Evolutionary conservation across 345 rosid species (phyloP).

Genomic region (Heritiera littoralis): DNA sequence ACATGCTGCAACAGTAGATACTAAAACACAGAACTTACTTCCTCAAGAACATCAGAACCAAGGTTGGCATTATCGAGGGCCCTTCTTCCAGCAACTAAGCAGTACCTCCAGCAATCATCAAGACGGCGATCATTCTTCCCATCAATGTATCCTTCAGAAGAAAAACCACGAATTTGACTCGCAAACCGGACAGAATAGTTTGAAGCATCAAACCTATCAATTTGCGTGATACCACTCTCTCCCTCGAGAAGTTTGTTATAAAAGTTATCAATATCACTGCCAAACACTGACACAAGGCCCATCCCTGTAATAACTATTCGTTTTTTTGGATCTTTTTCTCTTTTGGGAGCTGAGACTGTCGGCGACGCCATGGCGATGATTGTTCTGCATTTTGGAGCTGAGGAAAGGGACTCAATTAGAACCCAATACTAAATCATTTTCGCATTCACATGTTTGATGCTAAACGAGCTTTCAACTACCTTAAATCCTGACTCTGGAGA

Average conservation of each 20-base stretch:
- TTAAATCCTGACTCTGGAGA: background rate
- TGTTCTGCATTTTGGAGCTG: conserved; percentile 42
- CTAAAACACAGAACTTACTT: conserved; percentile 33
- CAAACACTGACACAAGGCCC: conserved; percentile 67
- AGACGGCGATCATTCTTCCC: conserved; percentile 68
- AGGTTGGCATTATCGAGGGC: conserved; percentile 62
- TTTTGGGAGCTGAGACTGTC: conserved; percentile 48
- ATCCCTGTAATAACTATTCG: conserved; percentile 63
- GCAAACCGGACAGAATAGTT: conserved; percentile 53
- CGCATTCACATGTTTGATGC: too few species aligned
- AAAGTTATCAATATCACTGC: conserved; percentile 43
- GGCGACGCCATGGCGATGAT: conserved; percentile 51
- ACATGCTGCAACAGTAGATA: background rate
- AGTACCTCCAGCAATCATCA: conserved; percentile 73
- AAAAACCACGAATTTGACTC: conserved; percentile 62
- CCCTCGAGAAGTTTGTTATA: conserved; percentile 61
- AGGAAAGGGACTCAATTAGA: conserved; percentile 11
- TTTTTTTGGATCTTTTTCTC: conserved; percentile 56
- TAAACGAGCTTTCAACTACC: background rate
- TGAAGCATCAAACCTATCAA: conserved; percentile 65
- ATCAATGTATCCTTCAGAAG: conserved; percentile 63
- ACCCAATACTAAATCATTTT: too few species aligned
- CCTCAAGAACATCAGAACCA: conserved; percentile 46
- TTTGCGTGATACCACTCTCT: conserved; percentile 59
- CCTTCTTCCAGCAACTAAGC: conserved; percentile 58